A percentile compares a stretch with the other conserved stretches of the same genome.
phyloP scores from a whole-genome alignment of 305 asterid genomes.

The Fraxinus nigra region DNA sequence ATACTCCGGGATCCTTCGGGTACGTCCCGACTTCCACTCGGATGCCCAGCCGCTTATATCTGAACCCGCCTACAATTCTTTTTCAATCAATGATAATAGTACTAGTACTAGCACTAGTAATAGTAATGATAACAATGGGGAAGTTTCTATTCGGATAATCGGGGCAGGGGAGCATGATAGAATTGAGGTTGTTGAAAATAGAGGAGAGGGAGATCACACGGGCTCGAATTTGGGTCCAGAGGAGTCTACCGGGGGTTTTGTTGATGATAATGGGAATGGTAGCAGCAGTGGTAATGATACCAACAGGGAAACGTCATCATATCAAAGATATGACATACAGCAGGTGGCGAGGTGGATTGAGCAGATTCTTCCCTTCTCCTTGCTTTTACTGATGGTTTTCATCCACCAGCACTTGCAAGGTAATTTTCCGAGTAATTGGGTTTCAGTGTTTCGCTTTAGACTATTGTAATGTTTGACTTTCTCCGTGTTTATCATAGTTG shows the following conservation, averaged over 20 bases:
- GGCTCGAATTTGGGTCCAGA: constrained; percentile 25
- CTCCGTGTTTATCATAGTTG: not conserved
- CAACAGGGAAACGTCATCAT: constrained; percentile 34
- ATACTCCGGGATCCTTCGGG: constrained; percentile 53
- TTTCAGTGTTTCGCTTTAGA: not conserved
- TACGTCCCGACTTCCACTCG: constrained; percentile 43
- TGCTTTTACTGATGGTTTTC: constrained; percentile 65
- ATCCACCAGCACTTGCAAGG: constrained; percentile 81
- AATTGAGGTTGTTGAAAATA: constrained; percentile 24
- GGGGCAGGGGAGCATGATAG: constrained; percentile 45
- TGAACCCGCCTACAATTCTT: constrained; percentile 23
- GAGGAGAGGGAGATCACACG: constrained; percentile 20
- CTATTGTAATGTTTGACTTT: not conserved
- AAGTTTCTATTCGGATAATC: constrained; percentile 66
- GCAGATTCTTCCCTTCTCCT: constrained; percentile 69
- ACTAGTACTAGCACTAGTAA: constrained; percentile 7
- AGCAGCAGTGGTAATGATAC: constrained; percentile 26
- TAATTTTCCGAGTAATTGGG: constrained; percentile 1
- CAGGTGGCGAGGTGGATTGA: constrained; percentile 70
- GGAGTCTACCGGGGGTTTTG: constrained; percentile 29
- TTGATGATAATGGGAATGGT: constrained; percentile 32
- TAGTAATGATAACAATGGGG: constrained; percentile 33
- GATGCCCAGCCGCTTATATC: constrained; percentile 40
- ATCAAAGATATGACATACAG: constrained; percentile 72
- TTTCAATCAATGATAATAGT: constrained; percentile 18